Base-by-base conservation (phyloP, 306 rosid genomes). In the Corylus heterophylla region DNA sequence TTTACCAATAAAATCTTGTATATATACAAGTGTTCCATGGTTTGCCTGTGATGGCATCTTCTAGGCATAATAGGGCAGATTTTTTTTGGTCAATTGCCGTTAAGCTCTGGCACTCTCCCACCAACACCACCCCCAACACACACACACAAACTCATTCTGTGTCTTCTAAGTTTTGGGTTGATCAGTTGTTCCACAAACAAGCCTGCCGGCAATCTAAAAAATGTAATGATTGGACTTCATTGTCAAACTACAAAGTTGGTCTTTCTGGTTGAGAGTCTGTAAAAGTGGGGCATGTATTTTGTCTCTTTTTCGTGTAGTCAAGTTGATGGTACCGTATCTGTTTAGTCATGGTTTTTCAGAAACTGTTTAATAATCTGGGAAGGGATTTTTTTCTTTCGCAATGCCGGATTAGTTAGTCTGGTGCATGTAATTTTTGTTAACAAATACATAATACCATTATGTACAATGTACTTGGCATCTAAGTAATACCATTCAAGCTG, bases 121-220 rank as follows among this genome's bases (percentile, higher is more conserved):
- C 37, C 0, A 4, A 2, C 44, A 2, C 39, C 2, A 2, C 2
- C 39, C 2, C 39, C 25, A 22, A 35, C 39, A 3, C 54, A 50
- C 12, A 10, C 17, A 12, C 17, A 50, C 12, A 50, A 3, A 50
- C 5, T 50, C 3, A 10, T 62, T 29, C n/a, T 29, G 17, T 18
- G 37, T 62, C 68, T 12, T 12, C 42, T 67, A 67, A 42, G 29
- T 17, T 67, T 66, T 67, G 50, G 22, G 50, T 39, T 39, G 50
- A 47, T 67, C 71, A 67, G 27, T 67, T 63, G 69, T 12, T 64
- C 70, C 70, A 64, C 45, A 35, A 64, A 64, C 35, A 8, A 64
- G 70, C 70, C 29, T 39, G 51, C 14, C 6, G 29, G 3, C 16
- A 67, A 47, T 67, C 50, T 67, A 2, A 39, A 39, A 67, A n/a